Conservation (phyloP, 441 rosid species). For the Populus tomentosa region DNA sequence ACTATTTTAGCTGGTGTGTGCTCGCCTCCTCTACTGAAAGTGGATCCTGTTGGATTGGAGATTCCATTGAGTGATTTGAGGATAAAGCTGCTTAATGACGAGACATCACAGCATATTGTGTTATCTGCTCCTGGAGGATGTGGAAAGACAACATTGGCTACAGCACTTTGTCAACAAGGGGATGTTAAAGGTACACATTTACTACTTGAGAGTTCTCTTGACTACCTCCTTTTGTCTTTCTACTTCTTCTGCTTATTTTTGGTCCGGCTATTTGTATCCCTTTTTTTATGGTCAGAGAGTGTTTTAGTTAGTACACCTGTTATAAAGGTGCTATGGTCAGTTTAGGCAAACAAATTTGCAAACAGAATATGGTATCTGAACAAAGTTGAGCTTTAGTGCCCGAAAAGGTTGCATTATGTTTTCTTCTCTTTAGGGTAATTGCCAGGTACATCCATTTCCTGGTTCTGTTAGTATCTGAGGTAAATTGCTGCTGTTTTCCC, state of each 20-base stretch:
- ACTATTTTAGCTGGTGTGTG: no score
- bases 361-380: background rate
- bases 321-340: background rate
- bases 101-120: conserved; percentile 21
- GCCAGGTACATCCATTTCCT: no score
- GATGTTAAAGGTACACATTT: conserved; percentile 35
- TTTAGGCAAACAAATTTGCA: no score
- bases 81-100: no score
- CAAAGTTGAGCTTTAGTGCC: no score
- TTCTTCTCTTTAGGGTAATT: no score
- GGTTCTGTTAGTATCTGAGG: no score
- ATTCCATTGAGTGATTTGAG: no score
- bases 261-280: background rate
- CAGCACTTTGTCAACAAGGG: conserved; percentile 43
- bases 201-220: background rate
- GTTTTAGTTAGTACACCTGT: background rate
- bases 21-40: no score
- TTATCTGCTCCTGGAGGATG: conserved; percentile 61
- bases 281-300: background rate
- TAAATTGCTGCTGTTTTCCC: no score
- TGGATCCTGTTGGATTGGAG: no score
- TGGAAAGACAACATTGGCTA: conserved; percentile 59
- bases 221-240: background rate
- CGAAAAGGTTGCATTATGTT: no score
- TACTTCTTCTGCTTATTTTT: background rate